Conservation (phyloP, 2,329 filamentous ascomycete genomes). For the Acephala macrosclerotiorum region DNA sequence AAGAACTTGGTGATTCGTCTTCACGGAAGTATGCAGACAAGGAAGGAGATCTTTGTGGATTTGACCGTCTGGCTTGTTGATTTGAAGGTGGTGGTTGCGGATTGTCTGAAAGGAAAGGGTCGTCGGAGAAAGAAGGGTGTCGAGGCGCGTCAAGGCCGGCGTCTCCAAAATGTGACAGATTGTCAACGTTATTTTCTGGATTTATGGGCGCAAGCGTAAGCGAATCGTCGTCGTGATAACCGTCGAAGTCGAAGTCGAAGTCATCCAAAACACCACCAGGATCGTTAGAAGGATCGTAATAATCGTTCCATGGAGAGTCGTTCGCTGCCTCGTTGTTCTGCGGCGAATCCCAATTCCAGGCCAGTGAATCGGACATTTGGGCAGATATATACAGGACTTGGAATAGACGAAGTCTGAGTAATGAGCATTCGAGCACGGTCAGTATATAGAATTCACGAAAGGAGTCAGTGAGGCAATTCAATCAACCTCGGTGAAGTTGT, state of each 20-base stretch:
- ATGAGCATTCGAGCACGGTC: neutral
- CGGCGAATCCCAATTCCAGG: constrained; percentile 6
- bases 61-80: constrained; percentile 26
- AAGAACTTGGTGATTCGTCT: constrained; percentile 35
- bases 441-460: neutral
- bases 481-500: neutral
- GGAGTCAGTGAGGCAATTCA: neutral
- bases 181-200: constrained; percentile 21
- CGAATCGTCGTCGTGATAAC: constrained; percentile 25
- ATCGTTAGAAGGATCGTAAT: neutral
- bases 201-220: constrained; percentile 34
- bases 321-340: neutral
- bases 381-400: neutral
- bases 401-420: neutral
- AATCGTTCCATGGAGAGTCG: constrained; percentile 6
- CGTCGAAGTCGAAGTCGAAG: constrained; percentile 14
- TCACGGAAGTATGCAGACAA: constrained; percentile 27
- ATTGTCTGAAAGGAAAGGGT: constrained; percentile 8
- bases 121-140: neutral
- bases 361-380: constrained; percentile 7
- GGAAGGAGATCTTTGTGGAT: neutral
- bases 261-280: constrained; percentile 7
- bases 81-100: constrained; percentile 31
- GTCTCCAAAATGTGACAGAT: constrained; percentile 18
- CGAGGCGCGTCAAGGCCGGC: neutral